Evolutionary conservation across 768 basidiomycete genomes (phyloP).

Genomic region (Calocybe cyanea): DNA sequence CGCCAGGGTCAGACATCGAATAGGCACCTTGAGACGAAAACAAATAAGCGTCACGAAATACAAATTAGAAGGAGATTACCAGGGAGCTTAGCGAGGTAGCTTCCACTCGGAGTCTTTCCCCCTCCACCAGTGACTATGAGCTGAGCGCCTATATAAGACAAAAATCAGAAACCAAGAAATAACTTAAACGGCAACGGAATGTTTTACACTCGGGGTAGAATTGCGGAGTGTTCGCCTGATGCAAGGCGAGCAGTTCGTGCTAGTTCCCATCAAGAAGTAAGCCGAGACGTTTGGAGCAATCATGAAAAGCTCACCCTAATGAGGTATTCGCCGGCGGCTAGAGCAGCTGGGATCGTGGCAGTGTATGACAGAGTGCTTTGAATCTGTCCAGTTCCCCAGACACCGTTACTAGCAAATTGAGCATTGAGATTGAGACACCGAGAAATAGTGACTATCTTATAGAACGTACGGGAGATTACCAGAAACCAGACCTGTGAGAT

Average conservation of each 20-base stretch:
- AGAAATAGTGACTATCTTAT: neutral
- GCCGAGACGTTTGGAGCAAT: neutral
- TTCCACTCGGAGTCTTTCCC: constrained; percentile 26
- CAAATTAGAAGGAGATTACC: constrained; percentile 13
- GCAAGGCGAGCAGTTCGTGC: constrained; percentile 34
- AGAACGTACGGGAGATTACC: constrained; percentile 24
- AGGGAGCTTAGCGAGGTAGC: constrained; percentile 32
- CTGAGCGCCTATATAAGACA: constrained; percentile 23
- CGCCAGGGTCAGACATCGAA: constrained; percentile 29
- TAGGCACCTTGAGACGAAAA: constrained; percentile 22
- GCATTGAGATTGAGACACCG: no score
- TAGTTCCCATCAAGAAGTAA: constrained; percentile 5
- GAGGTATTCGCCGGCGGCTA: constrained; percentile 33
- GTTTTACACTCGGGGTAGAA: constrained; percentile 40
- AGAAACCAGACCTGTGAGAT: constrained; percentile 19
- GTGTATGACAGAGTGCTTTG: constrained; percentile 26
- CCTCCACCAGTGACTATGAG: constrained; percentile 34
- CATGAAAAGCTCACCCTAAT: constrained; percentile 26
- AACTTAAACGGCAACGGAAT: neutral
- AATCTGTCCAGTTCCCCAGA: constrained; percentile 27
- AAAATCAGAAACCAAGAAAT: neutral
- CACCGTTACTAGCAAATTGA: constrained; percentile 17
- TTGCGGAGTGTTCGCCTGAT: constrained; percentile 35
- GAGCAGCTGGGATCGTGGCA: constrained; percentile 28
- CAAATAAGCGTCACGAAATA: neutral